Evolutionary conservation across 1,284 basidiomycete genomes (phyloP).

Genomic region (Trametes sp.): DNA sequence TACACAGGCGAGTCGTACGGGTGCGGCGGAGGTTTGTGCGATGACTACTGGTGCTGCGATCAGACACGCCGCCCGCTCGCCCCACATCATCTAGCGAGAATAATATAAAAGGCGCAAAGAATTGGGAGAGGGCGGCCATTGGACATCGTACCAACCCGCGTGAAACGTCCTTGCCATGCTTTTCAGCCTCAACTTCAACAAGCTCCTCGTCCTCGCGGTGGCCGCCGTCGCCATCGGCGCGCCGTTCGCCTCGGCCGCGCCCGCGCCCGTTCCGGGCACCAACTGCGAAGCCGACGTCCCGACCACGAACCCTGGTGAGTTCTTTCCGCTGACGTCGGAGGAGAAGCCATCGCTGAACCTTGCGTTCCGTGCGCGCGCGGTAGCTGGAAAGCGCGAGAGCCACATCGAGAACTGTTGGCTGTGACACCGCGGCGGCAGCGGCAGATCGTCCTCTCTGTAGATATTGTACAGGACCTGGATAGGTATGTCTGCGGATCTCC

Average conservation of each 20-base stretch:
- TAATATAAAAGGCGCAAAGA: background rate
- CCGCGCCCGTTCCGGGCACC: background rate
- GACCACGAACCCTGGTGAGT: background rate
- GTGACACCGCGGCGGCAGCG: background rate
- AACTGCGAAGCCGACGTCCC: background rate
- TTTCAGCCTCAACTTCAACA: background rate
- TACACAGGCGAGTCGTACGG: too few species aligned
- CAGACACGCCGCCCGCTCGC: too few species aligned
- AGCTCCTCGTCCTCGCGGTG: background rate
- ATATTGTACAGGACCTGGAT: background rate
- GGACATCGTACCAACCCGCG: background rate
- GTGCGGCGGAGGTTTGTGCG: too few species aligned
- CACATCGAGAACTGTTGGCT: slow-evolving; percentile 9
- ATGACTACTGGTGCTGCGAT: too few species aligned
- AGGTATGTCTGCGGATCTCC: background rate
- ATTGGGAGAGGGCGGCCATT: background rate
- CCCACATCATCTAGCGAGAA: too few species aligned
- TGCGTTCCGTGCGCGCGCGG: background rate
- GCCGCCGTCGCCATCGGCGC: background rate
- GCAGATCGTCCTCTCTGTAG: background rate
- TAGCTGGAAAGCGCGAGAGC: background rate
- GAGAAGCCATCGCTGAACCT: background rate
- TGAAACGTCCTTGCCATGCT: background rate
- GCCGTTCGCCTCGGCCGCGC: background rate
- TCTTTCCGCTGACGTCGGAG: background rate